Percentiles rank a stretch among this genome's conserved stretches.
Conservation (phyloP, 306 rosid genomes). For the Delonix regia region DNA sequence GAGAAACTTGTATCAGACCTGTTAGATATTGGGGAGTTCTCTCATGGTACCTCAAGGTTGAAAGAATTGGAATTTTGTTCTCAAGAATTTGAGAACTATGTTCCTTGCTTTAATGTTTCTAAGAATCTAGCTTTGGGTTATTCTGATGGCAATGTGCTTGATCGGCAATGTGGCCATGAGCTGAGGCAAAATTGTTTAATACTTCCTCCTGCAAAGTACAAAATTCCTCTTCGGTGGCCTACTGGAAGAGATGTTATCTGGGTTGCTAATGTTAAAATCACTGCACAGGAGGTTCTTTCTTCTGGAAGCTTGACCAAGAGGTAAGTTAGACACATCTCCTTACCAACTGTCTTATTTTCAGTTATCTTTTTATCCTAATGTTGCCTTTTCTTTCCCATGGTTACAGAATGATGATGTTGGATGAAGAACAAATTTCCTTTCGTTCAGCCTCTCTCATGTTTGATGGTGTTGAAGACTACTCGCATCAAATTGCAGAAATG, state of each 20-base stretch:
- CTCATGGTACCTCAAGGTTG: constrained; percentile 68
- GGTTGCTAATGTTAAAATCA: constrained; percentile 85
- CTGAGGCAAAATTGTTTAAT: constrained; percentile 69
- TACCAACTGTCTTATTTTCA: not conserved
- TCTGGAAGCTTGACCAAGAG: constrained; percentile 99
- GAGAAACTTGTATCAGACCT: constrained; percentile 85
- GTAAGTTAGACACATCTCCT: constrained; percentile 39
- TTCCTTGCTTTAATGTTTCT: constrained; percentile 86
- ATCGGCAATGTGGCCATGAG: constrained; percentile 65
- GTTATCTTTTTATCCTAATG: constrained; percentile 14
- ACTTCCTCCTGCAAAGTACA: constrained; percentile 82
- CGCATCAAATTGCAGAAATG: constrained; percentile 99
- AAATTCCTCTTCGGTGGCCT: constrained; percentile 95
- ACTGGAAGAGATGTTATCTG: constrained; percentile 97
- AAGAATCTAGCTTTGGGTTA: constrained; percentile 49
- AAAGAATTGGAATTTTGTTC: constrained; percentile 84
- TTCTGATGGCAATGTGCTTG: constrained; percentile 55
- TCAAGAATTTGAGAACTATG: constrained; percentile 70
- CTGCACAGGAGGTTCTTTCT: constrained; percentile 91
- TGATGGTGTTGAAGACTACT: constrained; percentile 94
- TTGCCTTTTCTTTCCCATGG: constrained; percentile 18
- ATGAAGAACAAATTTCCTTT: constrained; percentile 95
- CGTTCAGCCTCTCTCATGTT: constrained; percentile 93
- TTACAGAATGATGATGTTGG: constrained; percentile 98
- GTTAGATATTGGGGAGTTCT: constrained; percentile 88